Percentiles rank a stretch among this genome's conserved stretches.
Evolutionary conservation across 768 basidiomycete genomes (phyloP).

Genomic region (Agaricus subrufescens): DNA sequence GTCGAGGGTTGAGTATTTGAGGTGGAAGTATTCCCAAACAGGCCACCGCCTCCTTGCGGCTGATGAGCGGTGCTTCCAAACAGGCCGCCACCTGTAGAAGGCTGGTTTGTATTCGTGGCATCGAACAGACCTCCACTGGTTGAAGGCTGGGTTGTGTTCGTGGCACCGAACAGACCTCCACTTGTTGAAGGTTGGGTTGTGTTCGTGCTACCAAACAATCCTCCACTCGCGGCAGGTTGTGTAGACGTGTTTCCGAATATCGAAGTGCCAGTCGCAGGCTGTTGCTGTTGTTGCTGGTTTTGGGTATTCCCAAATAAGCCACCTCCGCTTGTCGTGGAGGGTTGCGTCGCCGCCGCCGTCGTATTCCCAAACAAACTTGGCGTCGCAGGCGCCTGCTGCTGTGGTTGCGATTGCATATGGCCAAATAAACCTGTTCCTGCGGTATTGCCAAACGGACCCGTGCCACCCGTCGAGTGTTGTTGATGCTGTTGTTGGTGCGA

Average conservation of each 20-base stretch:
- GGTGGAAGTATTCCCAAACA: conserved; percentile 15
- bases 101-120: conserved; percentile 6
- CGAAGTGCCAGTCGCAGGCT: background rate
- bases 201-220: conserved; percentile 11
- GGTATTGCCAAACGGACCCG: conserved; percentile 22
- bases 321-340: conserved; percentile 10
- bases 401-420: conserved; percentile 4
- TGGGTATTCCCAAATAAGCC: conserved; percentile 23
- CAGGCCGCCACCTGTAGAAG: conserved; percentile 7
- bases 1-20: conserved; percentile 17
- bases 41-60: conserved; percentile 10
- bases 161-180: conserved; percentile 12
- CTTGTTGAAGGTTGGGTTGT: conserved; percentile 6
- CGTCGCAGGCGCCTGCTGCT: conserved; percentile 4
- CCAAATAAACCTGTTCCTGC: conserved; percentile 14
- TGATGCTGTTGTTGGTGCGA: background rate
- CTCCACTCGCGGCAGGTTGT: conserved; percentile 1
- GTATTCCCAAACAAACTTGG: conserved; percentile 19
- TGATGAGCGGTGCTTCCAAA: conserved; percentile 11
- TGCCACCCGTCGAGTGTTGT: background rate
- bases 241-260: conserved; percentile 11
- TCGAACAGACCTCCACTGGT: conserved; percentile 12
- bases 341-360: conserved; percentile 1
- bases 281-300: conserved; percentile 13
- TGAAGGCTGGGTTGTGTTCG: background rate